Conservation (phyloP, 371 early-diverging fungal species). For the Actinomortierella wolfii region DNA sequence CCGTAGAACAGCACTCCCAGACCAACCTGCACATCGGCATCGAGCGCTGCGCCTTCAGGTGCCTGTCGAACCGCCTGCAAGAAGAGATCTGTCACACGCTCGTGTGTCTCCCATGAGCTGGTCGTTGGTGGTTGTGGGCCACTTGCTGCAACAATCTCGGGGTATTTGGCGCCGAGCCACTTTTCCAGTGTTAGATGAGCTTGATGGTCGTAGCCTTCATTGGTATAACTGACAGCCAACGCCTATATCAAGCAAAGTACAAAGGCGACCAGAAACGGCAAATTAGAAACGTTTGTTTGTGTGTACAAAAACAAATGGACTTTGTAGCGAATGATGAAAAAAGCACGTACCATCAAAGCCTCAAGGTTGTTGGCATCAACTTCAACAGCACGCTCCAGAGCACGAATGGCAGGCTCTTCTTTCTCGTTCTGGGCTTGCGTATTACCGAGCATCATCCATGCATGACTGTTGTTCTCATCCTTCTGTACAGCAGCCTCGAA, state of each 20-base stretch:
- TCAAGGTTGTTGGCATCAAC: slow-evolving; percentile 66
- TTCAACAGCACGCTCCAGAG: slow-evolving; percentile 71
- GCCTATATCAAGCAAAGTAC: slow-evolving; percentile 43
- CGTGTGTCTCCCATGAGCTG: slow-evolving; percentile 63
- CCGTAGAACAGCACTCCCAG: slow-evolving; percentile 94
- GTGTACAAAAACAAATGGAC: no score
- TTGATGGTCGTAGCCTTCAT: slow-evolving; percentile 82
- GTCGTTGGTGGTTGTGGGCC: slow-evolving; percentile 10
- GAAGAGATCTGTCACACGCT: slow-evolving; percentile 75
- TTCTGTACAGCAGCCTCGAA: slow-evolving; percentile 83
- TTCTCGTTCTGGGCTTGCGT: slow-evolving; percentile 89
- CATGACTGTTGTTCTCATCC: slow-evolving; percentile 69
- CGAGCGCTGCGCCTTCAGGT: slow-evolving; percentile 73
- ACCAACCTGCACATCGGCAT: slow-evolving; percentile 92
- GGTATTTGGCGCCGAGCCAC: slow-evolving; percentile 83
- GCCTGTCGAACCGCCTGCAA: slow-evolving; percentile 77
- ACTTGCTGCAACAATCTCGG: slow-evolving; percentile 54
- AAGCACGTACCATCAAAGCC: slow-evolving; percentile 61
- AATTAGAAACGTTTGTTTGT: no score
- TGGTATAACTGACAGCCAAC: slow-evolving; percentile 94
- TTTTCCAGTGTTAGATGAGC: slow-evolving; percentile 86
- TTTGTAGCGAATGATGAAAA: no score
- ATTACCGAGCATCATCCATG: slow-evolving; percentile 83
- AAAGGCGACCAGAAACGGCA: neutral
- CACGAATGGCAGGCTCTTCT: slow-evolving; percentile 83